These are phyloP conservation scores for Lasiosphaeria ovina DNA, from an alignment of 495 filamentous ascomycete genomes.

Conservation along the genomic window DNA sequence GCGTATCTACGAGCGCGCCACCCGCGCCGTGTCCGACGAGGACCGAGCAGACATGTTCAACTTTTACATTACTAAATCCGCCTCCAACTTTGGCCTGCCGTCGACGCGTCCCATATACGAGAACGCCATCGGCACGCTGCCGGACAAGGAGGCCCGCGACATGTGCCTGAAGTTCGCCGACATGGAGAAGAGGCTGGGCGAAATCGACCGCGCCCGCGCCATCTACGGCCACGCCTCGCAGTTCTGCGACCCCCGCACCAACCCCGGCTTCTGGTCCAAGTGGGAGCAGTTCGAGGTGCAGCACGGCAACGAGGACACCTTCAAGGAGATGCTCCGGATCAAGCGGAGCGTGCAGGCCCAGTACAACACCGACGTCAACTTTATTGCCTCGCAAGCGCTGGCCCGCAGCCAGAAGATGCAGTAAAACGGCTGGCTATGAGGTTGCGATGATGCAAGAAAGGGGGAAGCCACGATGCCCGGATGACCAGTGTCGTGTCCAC, in stretches of 20 bases:
- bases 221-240: constrained; percentile 97
- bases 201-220: constrained; percentile 92
- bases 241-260: constrained; percentile 93
- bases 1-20: constrained; percentile 98
- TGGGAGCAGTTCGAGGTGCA: constrained; percentile 97
- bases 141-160: constrained; percentile 89
- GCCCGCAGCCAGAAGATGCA: constrained; percentile 68
- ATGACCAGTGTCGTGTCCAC: no score
- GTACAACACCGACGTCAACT: constrained; percentile 98
- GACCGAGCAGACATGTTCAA: constrained; percentile 98
- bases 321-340: constrained; percentile 97
- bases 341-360: constrained; percentile 96
- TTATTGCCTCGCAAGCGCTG: constrained; percentile 94
- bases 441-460: no score
- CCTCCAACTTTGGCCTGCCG: constrained; percentile 94
- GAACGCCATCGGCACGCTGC: constrained; percentile 84
- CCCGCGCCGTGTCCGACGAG: constrained; percentile 91
- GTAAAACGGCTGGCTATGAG: no score
- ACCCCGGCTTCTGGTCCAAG: constrained; percentile 87
- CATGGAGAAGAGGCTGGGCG: constrained; percentile 94
- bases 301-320: constrained; percentile 98
- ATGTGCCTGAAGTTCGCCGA: constrained; percentile 99
- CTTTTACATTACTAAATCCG: constrained; percentile 98
- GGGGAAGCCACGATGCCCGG: no score
- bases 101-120: constrained; percentile 98